Percentiles rank a stretch among this genome's conserved stretches.
Conservation (phyloP, 2,329 filamentous ascomycete species). For the Xylariaceae sp. region DNA sequence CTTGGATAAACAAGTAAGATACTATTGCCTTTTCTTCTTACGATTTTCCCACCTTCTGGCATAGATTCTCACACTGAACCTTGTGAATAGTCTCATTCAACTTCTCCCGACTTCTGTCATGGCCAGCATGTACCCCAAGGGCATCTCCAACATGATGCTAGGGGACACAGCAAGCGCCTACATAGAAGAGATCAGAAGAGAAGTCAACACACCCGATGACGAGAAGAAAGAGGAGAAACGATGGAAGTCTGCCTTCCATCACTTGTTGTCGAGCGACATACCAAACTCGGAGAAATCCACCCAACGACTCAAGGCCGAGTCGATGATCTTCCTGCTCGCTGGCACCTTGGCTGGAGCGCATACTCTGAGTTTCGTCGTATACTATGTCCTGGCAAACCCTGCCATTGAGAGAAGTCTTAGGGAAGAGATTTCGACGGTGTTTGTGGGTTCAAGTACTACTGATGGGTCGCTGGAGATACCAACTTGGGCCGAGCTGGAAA, state of each 20-base stretch:
- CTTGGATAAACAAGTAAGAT: constrained; percentile 7
- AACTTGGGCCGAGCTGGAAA: constrained; percentile 11
- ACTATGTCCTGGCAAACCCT: constrained; percentile 14
- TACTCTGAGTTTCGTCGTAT: constrained; percentile 3
- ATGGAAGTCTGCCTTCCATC: constrained; percentile 13
- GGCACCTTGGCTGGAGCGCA: constrained; percentile 12
- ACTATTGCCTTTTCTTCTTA: not conserved
- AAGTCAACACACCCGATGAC: not conserved
- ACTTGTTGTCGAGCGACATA: constrained; percentile 17
- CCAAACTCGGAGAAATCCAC: constrained; percentile 13
- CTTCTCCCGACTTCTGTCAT: constrained; percentile 3
- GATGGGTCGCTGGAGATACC: not conserved
- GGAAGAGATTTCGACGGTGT: not conserved
- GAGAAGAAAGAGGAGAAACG: not conserved
- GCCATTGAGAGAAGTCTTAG: constrained; percentile 7
- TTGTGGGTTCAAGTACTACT: not conserved
- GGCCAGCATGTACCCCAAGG: constrained; percentile 4
- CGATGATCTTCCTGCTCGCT: constrained; percentile 3
- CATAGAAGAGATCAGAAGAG: constrained; percentile 5
- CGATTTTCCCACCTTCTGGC: not conserved
- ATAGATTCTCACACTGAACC: not conserved
- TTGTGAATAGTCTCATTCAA: not conserved
- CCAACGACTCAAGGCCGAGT: constrained; percentile 7
- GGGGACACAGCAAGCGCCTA: not conserved
- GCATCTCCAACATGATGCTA: constrained; percentile 8